phyloP scores from a whole-genome alignment of 768 basidiomycete species.

The Lactarius evosmus region DNA sequence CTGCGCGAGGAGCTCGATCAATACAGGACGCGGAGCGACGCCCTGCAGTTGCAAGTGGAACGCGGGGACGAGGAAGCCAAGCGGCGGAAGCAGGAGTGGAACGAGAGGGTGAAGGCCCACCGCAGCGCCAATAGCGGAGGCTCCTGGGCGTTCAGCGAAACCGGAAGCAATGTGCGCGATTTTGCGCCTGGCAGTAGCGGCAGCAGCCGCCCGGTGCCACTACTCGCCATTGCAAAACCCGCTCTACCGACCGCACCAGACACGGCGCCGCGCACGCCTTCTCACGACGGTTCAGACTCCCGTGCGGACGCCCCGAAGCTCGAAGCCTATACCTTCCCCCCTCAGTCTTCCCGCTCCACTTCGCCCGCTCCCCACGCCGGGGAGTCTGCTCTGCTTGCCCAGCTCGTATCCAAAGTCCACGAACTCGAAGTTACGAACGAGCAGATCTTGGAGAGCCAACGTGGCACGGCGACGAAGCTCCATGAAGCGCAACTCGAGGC shows the following conservation, averaged over 20 bases:
- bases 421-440: conserved; percentile 74
- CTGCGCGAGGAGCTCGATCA: conserved; percentile 74
- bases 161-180: conserved; percentile 42
- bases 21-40: conserved; percentile 66
- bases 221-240: background rate
- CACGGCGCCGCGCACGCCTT: background rate
- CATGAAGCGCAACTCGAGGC: conserved; percentile 71
- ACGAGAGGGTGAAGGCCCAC: conserved; percentile 48
- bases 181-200: conserved; percentile 59
- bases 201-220: conserved; percentile 31
- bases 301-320: background rate
- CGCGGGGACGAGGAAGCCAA: conserved; percentile 37
- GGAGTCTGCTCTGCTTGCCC: conserved; percentile 55
- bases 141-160: conserved; percentile 31
- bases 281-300: background rate
- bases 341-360: conserved; percentile 4
- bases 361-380: conserved; percentile 8
- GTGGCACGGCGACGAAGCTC: conserved; percentile 56
- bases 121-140: conserved; percentile 35
- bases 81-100: conserved; percentile 46
- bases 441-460: conserved; percentile 63
- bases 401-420: conserved; percentile 68
- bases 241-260: conserved; percentile 8
- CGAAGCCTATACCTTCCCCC: conserved; percentile 31
- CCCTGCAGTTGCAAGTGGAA: conserved; percentile 65